Evolutionary conservation across 441 rosid species (phyloP).

Genomic region (Arabidopsis lyrata): DNA sequence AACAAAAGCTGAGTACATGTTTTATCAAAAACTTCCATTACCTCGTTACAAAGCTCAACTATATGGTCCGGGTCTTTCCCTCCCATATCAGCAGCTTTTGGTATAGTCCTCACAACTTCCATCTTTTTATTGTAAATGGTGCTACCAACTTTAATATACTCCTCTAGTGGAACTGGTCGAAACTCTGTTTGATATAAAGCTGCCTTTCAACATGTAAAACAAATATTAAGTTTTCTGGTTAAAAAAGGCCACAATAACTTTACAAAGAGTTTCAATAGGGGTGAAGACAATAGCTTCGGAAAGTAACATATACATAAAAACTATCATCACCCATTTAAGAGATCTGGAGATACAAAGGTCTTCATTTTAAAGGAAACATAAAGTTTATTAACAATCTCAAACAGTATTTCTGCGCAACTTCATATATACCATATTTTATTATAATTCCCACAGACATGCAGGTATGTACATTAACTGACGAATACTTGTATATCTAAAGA

Average conservation of each 20-base stretch:
- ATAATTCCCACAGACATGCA: constrained; percentile 24
- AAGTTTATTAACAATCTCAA: background rate
- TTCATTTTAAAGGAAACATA: constrained; percentile 8
- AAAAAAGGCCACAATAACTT: constrained; percentile 17
- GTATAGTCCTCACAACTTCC: constrained; percentile 82
- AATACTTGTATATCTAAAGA: constrained; percentile 9
- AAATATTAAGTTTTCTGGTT: constrained; percentile 32
- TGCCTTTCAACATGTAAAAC: constrained; percentile 63
- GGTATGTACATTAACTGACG: constrained; percentile 19
- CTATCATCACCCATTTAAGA: constrained; percentile 21
- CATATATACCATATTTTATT: constrained; percentile 20
- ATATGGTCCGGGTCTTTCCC: constrained; percentile 99
- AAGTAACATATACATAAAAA: constrained; percentile 15
- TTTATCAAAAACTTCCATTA: constrained; percentile 39
- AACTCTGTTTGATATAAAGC: constrained; percentile 94
- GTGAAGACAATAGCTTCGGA: constrained; percentile 28
- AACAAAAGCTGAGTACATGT: constrained; percentile 27
- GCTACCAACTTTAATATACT: constrained; percentile 89
- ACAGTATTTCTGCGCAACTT: constrained; percentile 8
- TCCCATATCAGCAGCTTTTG: constrained; percentile 71
- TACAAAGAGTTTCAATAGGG: constrained; percentile 16
- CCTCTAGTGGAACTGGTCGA: constrained; percentile 97
- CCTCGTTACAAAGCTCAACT: constrained; percentile 95
- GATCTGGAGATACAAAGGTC: constrained; percentile 17
- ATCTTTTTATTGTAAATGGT: constrained; percentile 84